Base-by-base conservation (phyloP, 345 rosid genomes). In the Corchorus olitorius region DNA sequence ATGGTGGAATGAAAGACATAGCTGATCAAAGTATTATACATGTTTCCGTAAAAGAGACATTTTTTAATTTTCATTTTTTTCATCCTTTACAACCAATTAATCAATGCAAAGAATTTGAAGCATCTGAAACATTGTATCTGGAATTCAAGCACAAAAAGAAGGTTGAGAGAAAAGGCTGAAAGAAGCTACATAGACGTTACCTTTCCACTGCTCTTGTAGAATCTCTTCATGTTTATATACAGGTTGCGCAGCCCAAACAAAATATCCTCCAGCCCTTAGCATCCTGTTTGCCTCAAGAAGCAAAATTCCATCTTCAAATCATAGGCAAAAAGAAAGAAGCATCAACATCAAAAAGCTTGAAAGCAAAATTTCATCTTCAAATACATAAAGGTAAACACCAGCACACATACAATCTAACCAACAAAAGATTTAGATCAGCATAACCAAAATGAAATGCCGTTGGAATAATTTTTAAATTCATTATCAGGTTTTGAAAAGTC, bases 201-300 rank as follows among this genome's bases (percentile, higher is more conserved):
- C 92, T 84, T 85, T 83, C 93, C 90, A 86, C 75, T 89, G 87
- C 70, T 86, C 83, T 74, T 78, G 86, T 59, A 78, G 78, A 74
- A 79, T 81, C 65, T 83, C 83, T 82, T 83, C 88, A 53, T 88
- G 86, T 74, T 87, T 84, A 84, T 91, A 80, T 34, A 81, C 90
- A 0, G 90, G 88, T 64, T 86, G 84, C 55, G 86, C 87, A 14
- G 87, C 88, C 96, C 96, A 91, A 35, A 83, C 87, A 80, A 91
- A 89, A 73, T 88, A 89, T 16, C 95, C 89, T 78, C 93, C 93
- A 67, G 87, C 96, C 70, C 92, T 84, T 16, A 89, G 88, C 84
- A 91, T 82, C 79, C 90, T 79, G 77, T 91, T 86, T 37, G 65
- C 93, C 84, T 91, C 93, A 34, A 91, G 92, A 77, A 89, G 89